phyloP scores from a whole-genome alignment of 2,329 filamentous ascomycete genomes.

The Berkeleyomyces basicola region DNA sequence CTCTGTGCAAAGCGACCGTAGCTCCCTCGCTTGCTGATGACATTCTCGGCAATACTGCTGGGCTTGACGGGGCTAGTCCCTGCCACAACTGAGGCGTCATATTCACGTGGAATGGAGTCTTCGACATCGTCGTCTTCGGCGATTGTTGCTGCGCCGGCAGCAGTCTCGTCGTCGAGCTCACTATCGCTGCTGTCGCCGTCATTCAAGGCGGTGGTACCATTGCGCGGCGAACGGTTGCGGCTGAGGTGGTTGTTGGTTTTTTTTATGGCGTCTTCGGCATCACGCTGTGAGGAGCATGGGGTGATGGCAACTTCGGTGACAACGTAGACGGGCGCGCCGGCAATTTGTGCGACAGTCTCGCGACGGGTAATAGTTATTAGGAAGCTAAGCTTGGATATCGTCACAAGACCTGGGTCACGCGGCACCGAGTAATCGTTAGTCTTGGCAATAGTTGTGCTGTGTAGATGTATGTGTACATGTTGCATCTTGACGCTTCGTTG shows the following conservation, averaged over 20 bases:
- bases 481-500: background rate
- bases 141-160: slow-evolving; percentile 24
- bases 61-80: slow-evolving; percentile 20
- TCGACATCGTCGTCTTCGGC: slow-evolving; percentile 27
- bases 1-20: slow-evolving; percentile 80
- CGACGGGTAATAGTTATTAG: slow-evolving; percentile 75
- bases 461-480: too few species aligned
- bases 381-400: slow-evolving; percentile 64
- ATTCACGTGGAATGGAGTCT: slow-evolving; percentile 22
- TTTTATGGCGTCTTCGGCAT: slow-evolving; percentile 56
- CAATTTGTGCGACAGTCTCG: slow-evolving; percentile 75
- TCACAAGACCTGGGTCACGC: slow-evolving; percentile 54
- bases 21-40: slow-evolving; percentile 64
- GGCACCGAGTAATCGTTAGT: background rate
- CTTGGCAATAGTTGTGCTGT: too few species aligned
- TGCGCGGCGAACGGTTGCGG: slow-evolving; percentile 11
- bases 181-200: slow-evolving; percentile 14
- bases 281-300: slow-evolving; percentile 58
- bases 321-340: slow-evolving; percentile 67
- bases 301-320: slow-evolving; percentile 85
- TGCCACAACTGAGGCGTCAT: slow-evolving; percentile 18
- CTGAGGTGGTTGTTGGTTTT: slow-evolving; percentile 31
- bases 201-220: background rate
- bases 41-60: slow-evolving; percentile 69
- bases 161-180: slow-evolving; percentile 28